phyloP scores from a whole-genome alignment of 129 eudicot genomes.

The Cynara cardunculus region DNA sequence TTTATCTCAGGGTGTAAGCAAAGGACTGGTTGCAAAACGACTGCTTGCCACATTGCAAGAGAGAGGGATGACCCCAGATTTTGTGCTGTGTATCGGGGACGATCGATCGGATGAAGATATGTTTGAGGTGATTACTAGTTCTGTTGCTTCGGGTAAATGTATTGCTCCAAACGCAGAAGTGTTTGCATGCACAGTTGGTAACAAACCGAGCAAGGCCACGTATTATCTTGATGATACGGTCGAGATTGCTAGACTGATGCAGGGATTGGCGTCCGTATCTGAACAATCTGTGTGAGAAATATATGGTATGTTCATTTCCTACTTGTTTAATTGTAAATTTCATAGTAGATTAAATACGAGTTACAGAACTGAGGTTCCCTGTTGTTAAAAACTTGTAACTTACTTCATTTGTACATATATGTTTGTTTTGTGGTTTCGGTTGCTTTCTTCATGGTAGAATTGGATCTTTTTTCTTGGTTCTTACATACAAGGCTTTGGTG shows the following conservation, averaged over 20 bases:
- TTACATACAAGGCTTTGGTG: background rate
- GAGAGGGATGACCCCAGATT: conserved; percentile 45
- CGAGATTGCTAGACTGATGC: conserved; percentile 49
- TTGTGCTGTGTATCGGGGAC: conserved; percentile 71
- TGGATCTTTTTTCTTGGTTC: background rate
- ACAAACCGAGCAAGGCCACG: conserved; percentile 51
- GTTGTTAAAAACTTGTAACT: background rate
- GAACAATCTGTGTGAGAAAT: background rate
- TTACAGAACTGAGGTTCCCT: background rate
- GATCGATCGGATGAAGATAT: conserved; percentile 71
- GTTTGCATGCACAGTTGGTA: conserved; percentile 71
- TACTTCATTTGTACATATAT: conserved; percentile 11
- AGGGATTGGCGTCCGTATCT: conserved; percentile 50
- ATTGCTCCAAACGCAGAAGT: conserved; percentile 60
- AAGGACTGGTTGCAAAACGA: conserved; percentile 52
- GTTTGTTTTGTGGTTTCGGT: background rate
- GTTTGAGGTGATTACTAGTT: conserved; percentile 64
- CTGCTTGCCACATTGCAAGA: conserved; percentile 44
- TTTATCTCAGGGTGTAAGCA: conserved; percentile 53
- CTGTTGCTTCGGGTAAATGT: conserved; percentile 36
- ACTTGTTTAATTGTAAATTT: conserved; percentile 19
- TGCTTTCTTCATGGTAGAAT: background rate
- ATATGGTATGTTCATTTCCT: background rate
- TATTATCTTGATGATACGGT: conserved; percentile 55
- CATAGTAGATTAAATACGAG: background rate